A percentile compares a stretch with the other conserved stretches of the same genome.
Conservation (phyloP, 1,139 yeast genomes). For the Sugiyamaella paludigena region DNA sequence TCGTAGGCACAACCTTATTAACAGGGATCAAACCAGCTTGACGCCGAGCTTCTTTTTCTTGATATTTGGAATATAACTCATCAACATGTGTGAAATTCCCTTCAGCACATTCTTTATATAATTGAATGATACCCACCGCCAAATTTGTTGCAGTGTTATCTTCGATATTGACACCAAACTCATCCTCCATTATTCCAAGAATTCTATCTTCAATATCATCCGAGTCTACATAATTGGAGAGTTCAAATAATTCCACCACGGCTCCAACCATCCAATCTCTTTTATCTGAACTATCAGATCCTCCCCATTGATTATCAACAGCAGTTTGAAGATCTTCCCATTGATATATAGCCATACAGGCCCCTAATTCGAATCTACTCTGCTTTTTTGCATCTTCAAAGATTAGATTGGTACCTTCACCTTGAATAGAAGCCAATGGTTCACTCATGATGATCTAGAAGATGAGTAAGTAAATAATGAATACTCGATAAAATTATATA, state of each 20-base stretch:
- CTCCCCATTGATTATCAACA: conserved; percentile 98
- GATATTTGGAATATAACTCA: conserved; percentile 57
- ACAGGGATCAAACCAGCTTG: conserved; percentile 39
- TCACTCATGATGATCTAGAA: conserved; percentile 6
- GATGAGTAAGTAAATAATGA: no score
- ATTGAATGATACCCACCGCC: conserved; percentile 61
- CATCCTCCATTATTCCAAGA: conserved; percentile 89
- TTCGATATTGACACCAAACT: conserved; percentile 82
- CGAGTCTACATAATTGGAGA: conserved; percentile 53
- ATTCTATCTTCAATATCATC: conserved; percentile 81
- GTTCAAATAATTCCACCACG: conserved; percentile 70
- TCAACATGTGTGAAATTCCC: conserved; percentile 58
- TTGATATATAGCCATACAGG: conserved; percentile 78
- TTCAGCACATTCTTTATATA: conserved; percentile 62
- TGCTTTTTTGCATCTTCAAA: conserved; percentile 66
- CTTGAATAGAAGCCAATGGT: conserved; percentile 22
- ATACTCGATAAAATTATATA: no score
- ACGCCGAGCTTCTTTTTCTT: conserved; percentile 48
- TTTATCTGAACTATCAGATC: conserved; percentile 82
- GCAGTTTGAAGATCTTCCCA: conserved; percentile 92
- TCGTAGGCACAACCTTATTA: conserved; percentile 37
- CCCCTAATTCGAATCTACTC: conserved; percentile 89
- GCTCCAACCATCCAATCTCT: conserved; percentile 93
- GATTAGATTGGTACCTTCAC: conserved; percentile 42
- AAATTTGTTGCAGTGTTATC: conserved; percentile 82